Evolutionary conservation across 2,329 filamentous ascomycete genomes (phyloP).

Genomic region (Amylocarpus encephaloides): DNA sequence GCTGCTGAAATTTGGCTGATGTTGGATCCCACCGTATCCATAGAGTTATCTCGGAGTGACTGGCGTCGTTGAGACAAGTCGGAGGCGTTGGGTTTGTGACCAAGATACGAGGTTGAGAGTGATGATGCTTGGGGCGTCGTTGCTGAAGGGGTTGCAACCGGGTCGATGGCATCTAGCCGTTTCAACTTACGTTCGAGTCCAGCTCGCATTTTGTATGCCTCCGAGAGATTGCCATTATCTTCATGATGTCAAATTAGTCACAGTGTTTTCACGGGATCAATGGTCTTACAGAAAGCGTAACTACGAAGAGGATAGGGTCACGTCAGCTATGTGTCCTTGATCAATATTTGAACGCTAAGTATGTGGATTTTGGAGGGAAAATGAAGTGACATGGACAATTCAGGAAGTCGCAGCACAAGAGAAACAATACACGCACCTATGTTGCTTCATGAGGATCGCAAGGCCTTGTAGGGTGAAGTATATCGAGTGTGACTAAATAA

Average conservation of each 20-base stretch:
- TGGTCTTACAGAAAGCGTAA: conserved; percentile 54
- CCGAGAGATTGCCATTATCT: conserved; percentile 65
- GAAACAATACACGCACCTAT: conserved; percentile 36
- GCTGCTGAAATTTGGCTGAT: conserved; percentile 55
- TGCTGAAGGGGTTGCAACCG: conserved; percentile 38
- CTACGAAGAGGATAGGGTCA: conserved; percentile 24
- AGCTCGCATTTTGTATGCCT: conserved; percentile 46
- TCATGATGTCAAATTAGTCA: conserved; percentile 5
- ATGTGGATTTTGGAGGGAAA: neutral
- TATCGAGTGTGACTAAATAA: conserved; percentile 53
- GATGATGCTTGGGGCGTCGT: conserved; percentile 38
- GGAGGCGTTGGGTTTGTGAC: conserved; percentile 36
- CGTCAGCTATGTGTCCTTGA: neutral
- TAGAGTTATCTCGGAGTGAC: conserved; percentile 26
- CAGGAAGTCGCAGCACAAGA: neutral
- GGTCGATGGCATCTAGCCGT: conserved; percentile 49
- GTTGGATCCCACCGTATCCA: conserved; percentile 34
- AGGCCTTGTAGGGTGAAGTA: conserved; percentile 70
- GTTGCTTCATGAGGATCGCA: conserved; percentile 78
- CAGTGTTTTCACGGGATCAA: no score
- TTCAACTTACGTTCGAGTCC: conserved; percentile 45
- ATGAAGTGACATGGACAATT: neutral
- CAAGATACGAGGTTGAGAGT: conserved; percentile 42
- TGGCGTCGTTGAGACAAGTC: conserved; percentile 38
- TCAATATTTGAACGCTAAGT: neutral